Evolutionary conservation across 768 basidiomycete genomes (phyloP), one percentile per base, ranked within the genome.

Genomic region (Auricularia sp.): DNA sequence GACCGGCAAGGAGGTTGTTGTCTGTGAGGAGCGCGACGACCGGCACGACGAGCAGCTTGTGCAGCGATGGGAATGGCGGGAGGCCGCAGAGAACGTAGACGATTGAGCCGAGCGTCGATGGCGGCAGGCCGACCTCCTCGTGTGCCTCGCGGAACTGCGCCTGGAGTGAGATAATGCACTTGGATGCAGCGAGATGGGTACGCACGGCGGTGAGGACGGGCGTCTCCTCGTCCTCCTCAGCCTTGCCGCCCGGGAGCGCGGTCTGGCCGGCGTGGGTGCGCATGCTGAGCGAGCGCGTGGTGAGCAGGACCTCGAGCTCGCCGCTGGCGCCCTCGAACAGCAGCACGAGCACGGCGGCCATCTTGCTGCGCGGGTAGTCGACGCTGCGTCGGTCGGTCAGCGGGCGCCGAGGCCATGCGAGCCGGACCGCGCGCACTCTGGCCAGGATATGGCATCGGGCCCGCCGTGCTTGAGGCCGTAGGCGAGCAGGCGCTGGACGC

Each of bases 231-330:
- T 71, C 78, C 3, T 82, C 80, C 67, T 94, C 92, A 44, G 82
- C 79, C 70, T 87, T 90, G 3, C 92, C 92, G 16, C 92, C 92
- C 0, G 92, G 92, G 0, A 94, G 73, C 1, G 92, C 91, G 3
- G 90, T 91, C 71, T 92, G 86, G 18, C 89, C 90, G 3, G 90
- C 85, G 73, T 92, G 90, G 0, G 87, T 83, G 35, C 89, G 78
- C 11, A 92, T 78, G 2, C 77, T 71, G 73, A 89, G 92, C 4
- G 92, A 90, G 10, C 94, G 83, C 3, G 94, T 96, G 1, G 94
- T 96, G 63, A 96, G 77, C 24, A 95, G 77, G 3, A 95, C 92
- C 13, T 87, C 83, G 5, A 94, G 75, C 54, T 81, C 74, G 18
- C 83, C 87, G 3, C 14, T 14, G 13, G 77, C 80, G n/a, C 82